A percentile compares a stretch with the other conserved stretches of the same genome.
phyloP scores from a whole-genome alignment of 768 basidiomycete genomes.

The Ramaria sp. region DNA sequence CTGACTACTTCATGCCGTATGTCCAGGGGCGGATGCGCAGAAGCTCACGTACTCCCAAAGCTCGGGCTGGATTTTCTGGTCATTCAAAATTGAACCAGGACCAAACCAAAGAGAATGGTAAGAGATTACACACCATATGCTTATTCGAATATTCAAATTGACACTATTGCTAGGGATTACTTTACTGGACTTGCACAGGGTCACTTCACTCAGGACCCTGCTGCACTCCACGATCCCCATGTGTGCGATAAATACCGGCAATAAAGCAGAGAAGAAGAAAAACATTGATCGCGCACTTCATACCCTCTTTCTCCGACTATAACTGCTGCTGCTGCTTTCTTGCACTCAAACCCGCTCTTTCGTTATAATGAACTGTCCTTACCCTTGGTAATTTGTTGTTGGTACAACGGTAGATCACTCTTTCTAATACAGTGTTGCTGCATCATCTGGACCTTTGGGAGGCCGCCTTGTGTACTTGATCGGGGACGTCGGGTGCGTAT shows the following conservation, averaged over 20 bases:
- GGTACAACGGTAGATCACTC: too few relatives aligned
- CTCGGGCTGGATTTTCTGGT: conserved; percentile 67
- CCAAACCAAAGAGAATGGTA: conserved; percentile 52
- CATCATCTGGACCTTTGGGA: too few relatives aligned
- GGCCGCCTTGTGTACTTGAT: too few relatives aligned
- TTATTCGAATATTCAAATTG: not conserved
- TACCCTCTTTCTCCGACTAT: too few relatives aligned
- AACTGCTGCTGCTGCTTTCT: too few relatives aligned
- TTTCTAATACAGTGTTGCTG: too few relatives aligned
- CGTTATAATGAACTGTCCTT: too few relatives aligned
- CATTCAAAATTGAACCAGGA: conserved; percentile 61
- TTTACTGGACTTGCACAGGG: conserved; percentile 46
- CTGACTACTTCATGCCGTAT: not conserved
- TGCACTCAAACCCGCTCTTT: too few relatives aligned
- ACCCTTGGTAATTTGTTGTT: too few relatives aligned
- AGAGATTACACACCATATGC: conserved; percentile 7
- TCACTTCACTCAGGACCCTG: conserved; percentile 54
- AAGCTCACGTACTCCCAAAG: conserved; percentile 51
- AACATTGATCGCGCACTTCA: too few relatives aligned
- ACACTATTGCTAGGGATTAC: conserved; percentile 45
- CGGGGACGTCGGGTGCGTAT: too few relatives aligned
- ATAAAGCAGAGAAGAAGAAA: not conserved
- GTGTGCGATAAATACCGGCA: conserved; percentile 37
- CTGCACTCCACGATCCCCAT: conserved; percentile 38
- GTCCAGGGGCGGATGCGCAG: conserved; percentile 67